phyloP scores from a whole-genome alignment of 164 flowering plant species.

The Tetracentron sinense region DNA sequence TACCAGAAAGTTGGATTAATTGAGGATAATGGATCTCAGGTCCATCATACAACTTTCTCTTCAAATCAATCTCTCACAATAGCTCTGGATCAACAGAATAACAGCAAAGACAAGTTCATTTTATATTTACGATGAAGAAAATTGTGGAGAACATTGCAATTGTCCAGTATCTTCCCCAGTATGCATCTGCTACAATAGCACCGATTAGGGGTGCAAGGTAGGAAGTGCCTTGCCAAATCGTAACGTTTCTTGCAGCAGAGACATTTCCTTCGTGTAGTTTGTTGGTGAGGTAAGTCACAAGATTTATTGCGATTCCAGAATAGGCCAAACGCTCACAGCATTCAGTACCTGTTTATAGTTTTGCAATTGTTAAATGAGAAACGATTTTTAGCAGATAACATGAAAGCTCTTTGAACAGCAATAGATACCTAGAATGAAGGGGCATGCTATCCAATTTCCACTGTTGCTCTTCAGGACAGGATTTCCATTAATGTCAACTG shows the following conservation, averaged over 20 bases:
- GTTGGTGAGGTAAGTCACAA: constrained; percentile 71
- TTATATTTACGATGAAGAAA: constrained; percentile 58
- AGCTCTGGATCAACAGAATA: not conserved
- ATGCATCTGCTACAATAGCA: constrained; percentile 85
- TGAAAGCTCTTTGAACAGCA: not conserved
- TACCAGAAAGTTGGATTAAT: not conserved
- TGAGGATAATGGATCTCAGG: not conserved
- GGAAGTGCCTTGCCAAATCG: constrained; percentile 88
- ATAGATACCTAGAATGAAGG: constrained; percentile 65
- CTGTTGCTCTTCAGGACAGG: constrained; percentile 64
- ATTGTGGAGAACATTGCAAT: constrained; percentile 76
- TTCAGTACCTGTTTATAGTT: constrained; percentile 59
- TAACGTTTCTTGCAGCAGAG: constrained; percentile 78
- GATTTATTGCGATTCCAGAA: constrained; percentile 83
- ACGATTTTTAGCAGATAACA: not conserved
- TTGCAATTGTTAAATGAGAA: constrained; percentile 5
- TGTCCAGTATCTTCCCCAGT: constrained; percentile 93
- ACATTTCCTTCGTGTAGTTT: constrained; percentile 77
- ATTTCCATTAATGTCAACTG: constrained; percentile 70
- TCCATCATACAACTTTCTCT: not conserved
- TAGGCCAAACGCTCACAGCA: constrained; percentile 91
- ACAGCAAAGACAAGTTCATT: not conserved
- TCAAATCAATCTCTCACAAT: not conserved
- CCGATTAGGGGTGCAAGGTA: constrained; percentile 84
- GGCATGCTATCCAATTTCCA: constrained; percentile 93